Percentiles rank a stretch among this genome's conserved stretches.
These are phyloP conservation scores for Xerocomus potaroensis DNA, from an alignment of 768 basidiomycete species.

Conservation along the genomic window DNA sequence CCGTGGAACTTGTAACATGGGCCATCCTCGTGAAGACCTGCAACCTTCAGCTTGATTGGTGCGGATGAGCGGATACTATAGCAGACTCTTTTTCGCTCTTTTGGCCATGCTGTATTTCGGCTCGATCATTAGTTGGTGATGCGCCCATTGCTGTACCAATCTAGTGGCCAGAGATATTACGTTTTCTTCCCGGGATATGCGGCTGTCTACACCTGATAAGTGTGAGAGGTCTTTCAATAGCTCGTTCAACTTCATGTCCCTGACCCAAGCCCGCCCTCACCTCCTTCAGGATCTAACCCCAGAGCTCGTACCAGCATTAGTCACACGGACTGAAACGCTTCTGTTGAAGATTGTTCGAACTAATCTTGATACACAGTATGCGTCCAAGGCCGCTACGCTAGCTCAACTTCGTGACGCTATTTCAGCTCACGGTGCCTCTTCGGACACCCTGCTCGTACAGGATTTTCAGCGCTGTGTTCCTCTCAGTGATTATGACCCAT, in stretches of 20 bases:
- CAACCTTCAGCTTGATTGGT: no score
- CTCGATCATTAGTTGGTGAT: no score
- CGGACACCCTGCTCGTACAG: neutral
- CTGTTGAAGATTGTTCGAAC: neutral
- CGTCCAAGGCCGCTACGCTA: neutral
- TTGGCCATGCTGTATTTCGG: no score
- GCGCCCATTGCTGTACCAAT: no score
- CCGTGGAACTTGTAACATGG: no score
- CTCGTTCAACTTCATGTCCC: neutral
- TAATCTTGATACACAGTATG: conserved; percentile 3
- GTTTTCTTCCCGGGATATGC: no score
- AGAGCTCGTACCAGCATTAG: neutral
- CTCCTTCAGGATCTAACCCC: neutral
- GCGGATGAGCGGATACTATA: no score
- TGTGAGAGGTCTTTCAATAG: no score
- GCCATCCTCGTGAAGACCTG: no score
- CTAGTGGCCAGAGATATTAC: no score
- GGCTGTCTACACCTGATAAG: no score
- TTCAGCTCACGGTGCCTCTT: neutral
- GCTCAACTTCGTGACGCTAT: neutral
- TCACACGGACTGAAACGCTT: neutral
- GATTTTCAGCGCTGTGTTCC: conserved; percentile 2
- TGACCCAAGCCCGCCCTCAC: neutral
- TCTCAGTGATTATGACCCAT: conserved; percentile 5
- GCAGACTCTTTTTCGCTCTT: no score